These are phyloP conservation scores for Candida argentea DNA, from an alignment of 805 yeast species.

Conservation along the genomic window DNA sequence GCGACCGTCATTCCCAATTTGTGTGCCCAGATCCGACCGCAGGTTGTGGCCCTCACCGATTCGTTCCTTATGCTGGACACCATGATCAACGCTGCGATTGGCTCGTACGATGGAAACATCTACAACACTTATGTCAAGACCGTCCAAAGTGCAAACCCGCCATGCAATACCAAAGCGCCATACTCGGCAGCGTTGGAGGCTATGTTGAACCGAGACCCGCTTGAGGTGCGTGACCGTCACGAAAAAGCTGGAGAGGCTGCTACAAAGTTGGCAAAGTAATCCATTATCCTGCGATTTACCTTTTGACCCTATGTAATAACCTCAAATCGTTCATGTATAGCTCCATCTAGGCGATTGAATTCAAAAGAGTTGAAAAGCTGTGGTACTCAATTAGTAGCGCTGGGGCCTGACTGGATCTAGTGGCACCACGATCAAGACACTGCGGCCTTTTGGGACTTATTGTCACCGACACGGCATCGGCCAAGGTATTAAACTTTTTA, in stretches of 20 bases:
- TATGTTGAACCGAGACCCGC: conserved; percentile 24
- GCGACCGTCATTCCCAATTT: conserved; percentile 29
- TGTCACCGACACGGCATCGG: conserved; percentile 94
- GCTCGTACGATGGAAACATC: conserved; percentile 71
- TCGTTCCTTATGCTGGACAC: conserved; percentile 75
- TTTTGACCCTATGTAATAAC: no score
- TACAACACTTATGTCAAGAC: conserved; percentile 64
- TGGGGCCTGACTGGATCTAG: conserved; percentile 95
- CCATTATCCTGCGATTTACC: no score
- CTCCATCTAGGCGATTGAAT: no score
- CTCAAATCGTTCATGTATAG: no score
- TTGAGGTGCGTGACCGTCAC: conserved; percentile 23
- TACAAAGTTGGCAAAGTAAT: conserved; percentile 10
- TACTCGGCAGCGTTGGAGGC: conserved; percentile 32
- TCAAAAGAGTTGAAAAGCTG: no score
- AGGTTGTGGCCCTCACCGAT: conserved; percentile 73
- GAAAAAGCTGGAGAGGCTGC: conserved; percentile 22
- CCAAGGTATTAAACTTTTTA: conserved; percentile 89
- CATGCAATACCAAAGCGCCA: conserved; percentile 48
- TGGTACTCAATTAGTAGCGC: no score
- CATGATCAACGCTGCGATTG: conserved; percentile 74
- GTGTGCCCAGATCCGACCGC: conserved; percentile 35
- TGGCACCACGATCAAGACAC: conserved; percentile 91
- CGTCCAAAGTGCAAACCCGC: conserved; percentile 42
- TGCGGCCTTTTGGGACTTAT: conserved; percentile 97